Percentiles rank a stretch among this genome's conserved stretches.
phyloP scores from a whole-genome alignment of 768 basidiomycete species.

The Lactifluus piperatus region DNA sequence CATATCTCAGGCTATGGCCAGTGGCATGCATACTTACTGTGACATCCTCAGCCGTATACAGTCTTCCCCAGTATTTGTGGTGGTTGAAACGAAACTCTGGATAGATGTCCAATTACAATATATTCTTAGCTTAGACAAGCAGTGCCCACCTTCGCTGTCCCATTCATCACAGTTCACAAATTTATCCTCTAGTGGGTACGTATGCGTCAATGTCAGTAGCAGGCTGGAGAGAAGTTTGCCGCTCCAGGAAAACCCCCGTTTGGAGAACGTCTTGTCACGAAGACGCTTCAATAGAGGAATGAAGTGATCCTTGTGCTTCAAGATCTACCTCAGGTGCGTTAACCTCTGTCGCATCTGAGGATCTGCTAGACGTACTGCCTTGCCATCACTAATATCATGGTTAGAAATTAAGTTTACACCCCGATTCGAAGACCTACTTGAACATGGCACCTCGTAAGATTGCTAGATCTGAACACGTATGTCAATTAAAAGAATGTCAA shows the following conservation, averaged over 20 bases:
- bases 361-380: slow-evolving; percentile 36
- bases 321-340: slow-evolving; percentile 35
- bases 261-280: slow-evolving; percentile 63
- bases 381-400: slow-evolving; percentile 36
- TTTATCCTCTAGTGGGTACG: slow-evolving; percentile 72
- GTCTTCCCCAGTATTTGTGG: slow-evolving; percentile 72
- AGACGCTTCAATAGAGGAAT: slow-evolving; percentile 53
- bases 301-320: slow-evolving; percentile 55
- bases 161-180: slow-evolving; percentile 76
- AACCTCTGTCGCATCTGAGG: neutral
- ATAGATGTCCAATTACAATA: neutral
- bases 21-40: slow-evolving; percentile 35
- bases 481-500: neutral
- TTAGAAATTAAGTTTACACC: neutral
- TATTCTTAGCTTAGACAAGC: neutral
- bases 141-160: slow-evolving; percentile 51
- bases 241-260: slow-evolving; percentile 75
- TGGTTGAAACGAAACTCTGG: slow-evolving; percentile 63
- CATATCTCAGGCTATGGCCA: neutral
- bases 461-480: slow-evolving; percentile 47
- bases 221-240: slow-evolving; percentile 68
- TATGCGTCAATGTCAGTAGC: slow-evolving; percentile 67
- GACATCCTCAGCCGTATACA: slow-evolving; percentile 62
- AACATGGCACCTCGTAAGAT: slow-evolving; percentile 74
- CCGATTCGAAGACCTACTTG: slow-evolving; percentile 43